phyloP scores from a whole-genome alignment of 2,329 filamentous ascomycete genomes.

The Talaromyces pinophilus region DNA sequence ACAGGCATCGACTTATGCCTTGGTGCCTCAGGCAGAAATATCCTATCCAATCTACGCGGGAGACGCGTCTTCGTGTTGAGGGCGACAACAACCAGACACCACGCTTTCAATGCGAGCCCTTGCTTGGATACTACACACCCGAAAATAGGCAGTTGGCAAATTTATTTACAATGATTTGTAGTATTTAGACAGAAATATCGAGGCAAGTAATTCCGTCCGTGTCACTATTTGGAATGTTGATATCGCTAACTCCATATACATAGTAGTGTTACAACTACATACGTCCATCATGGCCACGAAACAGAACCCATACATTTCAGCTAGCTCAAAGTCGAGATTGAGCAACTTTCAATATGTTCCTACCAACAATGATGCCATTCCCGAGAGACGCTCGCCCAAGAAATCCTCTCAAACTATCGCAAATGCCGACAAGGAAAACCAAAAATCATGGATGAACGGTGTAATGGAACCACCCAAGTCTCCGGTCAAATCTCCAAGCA shows the following conservation, averaged over 20 bases:
- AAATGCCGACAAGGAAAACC: conserved; percentile 51
- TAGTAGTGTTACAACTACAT: conserved; percentile 22
- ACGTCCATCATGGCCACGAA: conserved; percentile 30
- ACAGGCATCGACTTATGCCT: conserved; percentile 3
- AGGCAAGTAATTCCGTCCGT: background rate
- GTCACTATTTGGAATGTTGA: background rate
- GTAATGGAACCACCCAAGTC: conserved; percentile 32
- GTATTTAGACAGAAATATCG: background rate
- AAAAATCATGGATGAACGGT: conserved; percentile 39
- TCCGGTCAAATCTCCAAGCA: conserved; percentile 26
- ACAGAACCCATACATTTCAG: conserved; percentile 46
- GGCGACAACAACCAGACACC: background rate
- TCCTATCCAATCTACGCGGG: conserved; percentile 11
- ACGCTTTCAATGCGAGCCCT: background rate
- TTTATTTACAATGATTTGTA: conserved; percentile 6
- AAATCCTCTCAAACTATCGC: conserved; percentile 30
- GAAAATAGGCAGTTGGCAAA: background rate
- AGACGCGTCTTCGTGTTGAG: conserved; percentile 23
- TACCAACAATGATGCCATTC: conserved; percentile 30
- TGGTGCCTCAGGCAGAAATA: conserved; percentile 22
- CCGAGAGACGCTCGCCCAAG: conserved; percentile 25
- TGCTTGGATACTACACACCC: conserved; percentile 1
- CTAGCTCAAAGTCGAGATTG: conserved; percentile 56
- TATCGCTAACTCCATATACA: background rate
- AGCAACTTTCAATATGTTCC: conserved; percentile 57